phyloP scores from a whole-genome alignment of 768 basidiomycete species.

The Xerocomus potaroensis region DNA sequence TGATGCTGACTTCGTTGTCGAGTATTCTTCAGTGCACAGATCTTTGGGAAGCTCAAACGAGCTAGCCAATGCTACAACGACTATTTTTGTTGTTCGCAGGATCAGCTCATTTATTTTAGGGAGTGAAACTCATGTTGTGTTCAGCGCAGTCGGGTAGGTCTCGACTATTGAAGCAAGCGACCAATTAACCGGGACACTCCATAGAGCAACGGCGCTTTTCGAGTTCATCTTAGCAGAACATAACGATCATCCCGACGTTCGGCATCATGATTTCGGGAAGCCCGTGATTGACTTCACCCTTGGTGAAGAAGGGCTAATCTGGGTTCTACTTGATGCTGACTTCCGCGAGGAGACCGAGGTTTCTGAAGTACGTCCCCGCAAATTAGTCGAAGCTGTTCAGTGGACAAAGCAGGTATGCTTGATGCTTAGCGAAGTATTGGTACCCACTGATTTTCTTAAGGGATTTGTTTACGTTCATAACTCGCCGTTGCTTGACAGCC shows the following conservation, averaged over 20 bases:
- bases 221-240: conserved; percentile 34
- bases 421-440: neutral
- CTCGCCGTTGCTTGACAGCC: conserved; percentile 36
- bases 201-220: conserved; percentile 69
- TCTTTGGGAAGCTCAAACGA: too few relatives aligned
- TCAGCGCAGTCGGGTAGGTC: conserved; percentile 70
- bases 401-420: conserved; percentile 38
- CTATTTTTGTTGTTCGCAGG: conserved; percentile 53
- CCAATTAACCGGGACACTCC: neutral
- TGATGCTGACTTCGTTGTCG: too few relatives aligned
- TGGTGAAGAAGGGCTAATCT: conserved; percentile 34
- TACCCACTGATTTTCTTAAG: neutral
- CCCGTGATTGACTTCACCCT: conserved; percentile 61
- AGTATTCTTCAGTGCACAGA: too few relatives aligned
- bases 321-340: conserved; percentile 48
- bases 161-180: neutral
- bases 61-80: conserved; percentile 30
- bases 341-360: conserved; percentile 26
- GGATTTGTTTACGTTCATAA: conserved; percentile 21
- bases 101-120: conserved; percentile 46
- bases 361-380: conserved; percentile 13
- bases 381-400: conserved; percentile 30
- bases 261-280: conserved; percentile 45
- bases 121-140: conserved; percentile 45
- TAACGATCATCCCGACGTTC: conserved; percentile 25